A percentile compares a stretch with the other conserved stretches of the same genome.
These are phyloP conservation scores for Daldinia sp. DNA, from an alignment of 2,329 filamentous ascomycete genomes.

Conservation along the genomic window DNA sequence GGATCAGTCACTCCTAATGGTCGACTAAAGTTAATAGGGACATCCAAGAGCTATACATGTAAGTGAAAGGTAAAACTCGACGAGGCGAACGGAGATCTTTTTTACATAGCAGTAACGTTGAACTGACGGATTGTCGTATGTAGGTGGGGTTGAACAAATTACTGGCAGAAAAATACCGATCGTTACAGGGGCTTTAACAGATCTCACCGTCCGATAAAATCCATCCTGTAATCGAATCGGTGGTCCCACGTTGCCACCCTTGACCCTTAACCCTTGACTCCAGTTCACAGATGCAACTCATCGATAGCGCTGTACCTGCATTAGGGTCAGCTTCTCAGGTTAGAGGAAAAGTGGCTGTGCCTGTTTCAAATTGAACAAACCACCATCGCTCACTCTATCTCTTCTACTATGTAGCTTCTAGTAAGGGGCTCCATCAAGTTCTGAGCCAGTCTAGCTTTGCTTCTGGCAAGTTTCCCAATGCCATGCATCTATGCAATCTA, in stretches of 20 bases:
- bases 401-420: too few species aligned
- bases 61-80: slow-evolving; percentile 5
- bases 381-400: slow-evolving; percentile 30
- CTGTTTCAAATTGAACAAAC: slow-evolving; percentile 44
- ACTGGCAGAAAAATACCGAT: slow-evolving; percentile 25
- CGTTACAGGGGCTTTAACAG: slow-evolving; percentile 24
- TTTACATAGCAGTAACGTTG: neutral
- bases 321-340: slow-evolving; percentile 34
- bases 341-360: slow-evolving; percentile 42
- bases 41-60: neutral
- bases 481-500: slow-evolving; percentile 8
- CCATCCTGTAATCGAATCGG: slow-evolving; percentile 17
- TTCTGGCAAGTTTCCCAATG: slow-evolving; percentile 8
- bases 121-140: slow-evolving; percentile 3
- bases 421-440: slow-evolving; percentile 5
- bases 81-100: slow-evolving; percentile 20
- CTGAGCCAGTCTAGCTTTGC: slow-evolving; percentile 28
- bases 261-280: neutral
- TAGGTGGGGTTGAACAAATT: neutral
- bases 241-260: slow-evolving; percentile 22
- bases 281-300: slow-evolving; percentile 23
- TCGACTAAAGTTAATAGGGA: neutral
- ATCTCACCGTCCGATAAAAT: slow-evolving; percentile 15
- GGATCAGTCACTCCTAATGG: neutral
- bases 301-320: slow-evolving; percentile 43